Evolutionary conservation across 2,329 filamentous ascomycete species (phyloP), one percentile per base, ranked within the genome.

Genomic region (Apiospora koreana): DNA sequence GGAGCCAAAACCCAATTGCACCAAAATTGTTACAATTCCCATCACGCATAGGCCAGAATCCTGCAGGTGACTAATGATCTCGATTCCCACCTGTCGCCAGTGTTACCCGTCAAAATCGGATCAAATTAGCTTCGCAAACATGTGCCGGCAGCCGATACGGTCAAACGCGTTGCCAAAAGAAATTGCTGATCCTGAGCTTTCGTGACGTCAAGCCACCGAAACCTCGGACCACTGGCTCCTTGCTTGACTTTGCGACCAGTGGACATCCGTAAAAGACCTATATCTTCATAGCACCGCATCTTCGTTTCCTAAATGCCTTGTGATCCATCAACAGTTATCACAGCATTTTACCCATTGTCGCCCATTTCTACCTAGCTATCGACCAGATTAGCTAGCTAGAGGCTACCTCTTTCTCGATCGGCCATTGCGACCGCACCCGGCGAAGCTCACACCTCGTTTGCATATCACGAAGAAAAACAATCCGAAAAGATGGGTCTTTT

Each of bases 401-500:
- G 54, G 54, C 54, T 35, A 6, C 4, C 18, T 14, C 28, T n/a
- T 28, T 31, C 54, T 62, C 54, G 18, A 35, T 38, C 18, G 8
- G 54, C 18, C 54, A 5, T 38, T 38, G 5, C 48, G 25, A 18
- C 23, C 38, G 69, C n/a, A n/a, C n/a, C n/a, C n/a, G n/a, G n/a
- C n/a, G n/a, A 42, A 66, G 65, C n/a, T 42, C 64, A 46, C 21
- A 12, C 23, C 12, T 28, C 4, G 28, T 5, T 50, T 25, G 23
- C 23, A 50, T 28, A 28, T 54, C 48, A 54, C 23, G 12, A 31
- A 38, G 21, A 38, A 28, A 8, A 62, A 45, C 16, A 16, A 45
- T 50, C 67, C 65, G 64, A 62, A 31, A 69, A 25, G 68, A 72
- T 78, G 76, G 73, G 73, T 31, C 48, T 78, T 21, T 78, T 78